Conservation (phyloP, 495 filamentous ascomycete genomes). For the Daldinia concentrica region DNA sequence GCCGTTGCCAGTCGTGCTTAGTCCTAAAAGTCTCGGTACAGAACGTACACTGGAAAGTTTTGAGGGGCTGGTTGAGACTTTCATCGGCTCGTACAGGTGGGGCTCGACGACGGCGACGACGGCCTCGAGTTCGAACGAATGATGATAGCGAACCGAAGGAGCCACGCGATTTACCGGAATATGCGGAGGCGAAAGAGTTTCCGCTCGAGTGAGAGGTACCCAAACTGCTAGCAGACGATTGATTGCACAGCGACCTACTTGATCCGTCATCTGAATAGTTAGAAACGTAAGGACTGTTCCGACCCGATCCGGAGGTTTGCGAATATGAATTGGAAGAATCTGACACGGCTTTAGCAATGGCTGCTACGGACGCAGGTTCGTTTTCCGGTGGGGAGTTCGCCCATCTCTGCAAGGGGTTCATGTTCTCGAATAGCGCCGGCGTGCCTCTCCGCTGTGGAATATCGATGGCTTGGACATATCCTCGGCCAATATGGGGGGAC, state of each 20-base stretch:
- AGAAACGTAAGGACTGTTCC: constrained; percentile 63
- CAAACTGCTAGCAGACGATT: constrained; percentile 75
- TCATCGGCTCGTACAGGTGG: constrained; percentile 43
- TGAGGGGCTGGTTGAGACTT: constrained; percentile 50
- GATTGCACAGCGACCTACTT: constrained; percentile 71
- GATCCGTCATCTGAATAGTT: constrained; percentile 72
- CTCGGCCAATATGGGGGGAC: constrained; percentile 63
- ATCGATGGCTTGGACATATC: constrained; percentile 68
- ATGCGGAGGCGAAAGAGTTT: constrained; percentile 76
- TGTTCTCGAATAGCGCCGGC: constrained; percentile 63
- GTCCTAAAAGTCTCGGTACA: constrained; percentile 82
- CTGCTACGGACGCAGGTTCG: constrained; percentile 81
- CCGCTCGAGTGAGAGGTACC: constrained; percentile 75
- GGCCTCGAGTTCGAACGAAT: constrained; percentile 62
- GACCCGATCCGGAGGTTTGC: constrained; percentile 49
- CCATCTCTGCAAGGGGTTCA: constrained; percentile 89
- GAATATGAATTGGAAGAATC: constrained; percentile 62
- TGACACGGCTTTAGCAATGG: constrained; percentile 79
- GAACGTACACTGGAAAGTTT: constrained; percentile 84
- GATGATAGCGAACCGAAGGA: constrained; percentile 75
- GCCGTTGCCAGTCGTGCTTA: constrained; percentile 85
- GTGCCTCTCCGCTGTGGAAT: constrained; percentile 65
- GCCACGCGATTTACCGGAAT: constrained; percentile 70
- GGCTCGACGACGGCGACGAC: constrained; percentile 73
- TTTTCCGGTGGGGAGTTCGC: constrained; percentile 85